These are phyloP conservation scores for Nakataea oryzae DNA, from an alignment of 2,329 filamentous ascomycete species.

Conservation along the genomic window DNA sequence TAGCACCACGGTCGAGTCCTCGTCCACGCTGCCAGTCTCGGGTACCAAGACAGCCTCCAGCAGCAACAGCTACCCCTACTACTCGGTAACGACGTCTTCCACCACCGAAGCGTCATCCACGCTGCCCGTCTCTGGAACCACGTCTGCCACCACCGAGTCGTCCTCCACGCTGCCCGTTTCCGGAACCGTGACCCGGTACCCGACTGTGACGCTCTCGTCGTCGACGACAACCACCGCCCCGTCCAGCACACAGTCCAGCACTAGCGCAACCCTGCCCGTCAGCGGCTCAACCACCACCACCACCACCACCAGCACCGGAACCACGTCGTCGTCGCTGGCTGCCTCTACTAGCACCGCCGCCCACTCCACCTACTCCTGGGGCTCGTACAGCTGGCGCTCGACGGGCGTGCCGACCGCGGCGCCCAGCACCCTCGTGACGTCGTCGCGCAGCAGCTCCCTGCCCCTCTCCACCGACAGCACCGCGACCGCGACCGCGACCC, in stretches of 20 bases:
- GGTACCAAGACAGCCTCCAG: neutral
- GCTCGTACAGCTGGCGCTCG: slow-evolving; percentile 1
- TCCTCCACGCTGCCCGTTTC: no score
- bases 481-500: neutral
- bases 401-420: neutral
- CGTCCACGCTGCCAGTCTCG: neutral
- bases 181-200: no score
- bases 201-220: no score
- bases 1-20: neutral
- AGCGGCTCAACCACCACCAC: neutral
- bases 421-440: slow-evolving; percentile 2
- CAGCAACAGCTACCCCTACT: neutral
- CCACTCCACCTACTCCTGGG: neutral
- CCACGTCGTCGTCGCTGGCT: neutral
- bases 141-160: no score
- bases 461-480: neutral
- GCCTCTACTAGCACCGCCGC: neutral
- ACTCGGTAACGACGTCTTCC: no score
- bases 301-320: neutral
- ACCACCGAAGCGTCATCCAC: no score
- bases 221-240: neutral
- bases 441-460: neutral
- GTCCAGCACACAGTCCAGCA: neutral
- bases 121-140: no score
- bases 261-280: neutral